phyloP scores from a whole-genome alignment of 2,329 filamentous ascomycete species.

The Colletotrichum ledebouriae region DNA sequence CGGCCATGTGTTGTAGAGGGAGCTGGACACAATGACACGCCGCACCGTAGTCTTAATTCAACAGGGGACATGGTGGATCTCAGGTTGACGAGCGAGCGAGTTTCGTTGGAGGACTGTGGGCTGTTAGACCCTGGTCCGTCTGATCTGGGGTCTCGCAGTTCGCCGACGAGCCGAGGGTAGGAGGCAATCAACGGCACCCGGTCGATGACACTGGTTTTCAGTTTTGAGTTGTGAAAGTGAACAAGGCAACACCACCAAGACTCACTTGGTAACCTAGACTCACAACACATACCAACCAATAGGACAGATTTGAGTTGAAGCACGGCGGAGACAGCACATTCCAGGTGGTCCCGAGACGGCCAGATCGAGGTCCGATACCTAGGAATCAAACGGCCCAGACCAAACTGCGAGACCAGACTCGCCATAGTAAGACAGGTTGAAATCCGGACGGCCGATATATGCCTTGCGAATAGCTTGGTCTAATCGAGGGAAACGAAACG shows the following conservation, averaged over 20 bases:
- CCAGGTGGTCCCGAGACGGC: not conserved
- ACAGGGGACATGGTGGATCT: too few relatives aligned
- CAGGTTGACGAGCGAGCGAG: too few relatives aligned
- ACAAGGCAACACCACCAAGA: not conserved
- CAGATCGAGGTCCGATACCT: not conserved
- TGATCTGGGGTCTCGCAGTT: slow-evolving; percentile 38
- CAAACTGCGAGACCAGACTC: not conserved
- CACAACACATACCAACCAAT: not conserved
- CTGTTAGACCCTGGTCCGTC: slow-evolving; percentile 25
- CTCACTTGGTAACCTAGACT: not conserved
- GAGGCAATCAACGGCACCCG: slow-evolving; percentile 20
- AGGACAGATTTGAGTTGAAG: not conserved
- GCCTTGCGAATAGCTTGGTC: not conserved
- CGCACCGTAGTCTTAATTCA: not conserved
- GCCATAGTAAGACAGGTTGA: not conserved
- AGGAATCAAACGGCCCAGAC: slow-evolving; percentile 3
- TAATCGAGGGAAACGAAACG: not conserved
- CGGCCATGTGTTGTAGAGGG: too few relatives aligned
- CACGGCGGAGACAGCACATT: slow-evolving; percentile 1
- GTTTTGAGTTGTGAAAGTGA: slow-evolving; percentile 3
- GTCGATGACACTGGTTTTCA: not conserved
- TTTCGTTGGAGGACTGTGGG: not conserved
- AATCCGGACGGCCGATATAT: slow-evolving; percentile 1
- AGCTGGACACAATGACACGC: too few relatives aligned
- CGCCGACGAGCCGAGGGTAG: slow-evolving; percentile 37